A percentile compares a stretch with the other conserved stretches of the same genome.
Conservation (phyloP, 768 basidiomycete genomes). For the Rhodotorula sphaerocarpa region DNA sequence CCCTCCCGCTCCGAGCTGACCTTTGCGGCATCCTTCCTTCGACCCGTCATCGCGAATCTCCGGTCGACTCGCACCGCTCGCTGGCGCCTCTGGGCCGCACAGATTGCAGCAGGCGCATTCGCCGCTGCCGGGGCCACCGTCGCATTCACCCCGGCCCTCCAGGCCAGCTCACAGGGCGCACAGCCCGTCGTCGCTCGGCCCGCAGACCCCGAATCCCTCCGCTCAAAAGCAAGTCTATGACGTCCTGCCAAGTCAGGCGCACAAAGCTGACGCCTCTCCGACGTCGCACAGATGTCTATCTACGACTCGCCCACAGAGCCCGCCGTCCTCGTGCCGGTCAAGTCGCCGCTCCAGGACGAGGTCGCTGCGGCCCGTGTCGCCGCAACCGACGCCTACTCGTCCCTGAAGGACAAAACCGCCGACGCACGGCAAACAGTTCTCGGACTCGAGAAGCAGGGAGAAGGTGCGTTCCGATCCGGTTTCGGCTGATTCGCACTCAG, state of each 20-base stretch:
- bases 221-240: not conserved
- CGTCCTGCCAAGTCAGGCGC: too few relatives aligned
- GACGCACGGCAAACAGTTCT: conserved; percentile 73
- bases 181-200: not conserved
- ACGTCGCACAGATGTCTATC: conserved; percentile 61
- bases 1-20: too few relatives aligned
- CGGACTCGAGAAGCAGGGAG: conserved; percentile 70
- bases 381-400: conserved; percentile 52
- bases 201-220: not conserved
- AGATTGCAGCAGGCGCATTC: not conserved
- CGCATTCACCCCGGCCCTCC: not conserved
- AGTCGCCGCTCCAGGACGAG: conserved; percentile 63
- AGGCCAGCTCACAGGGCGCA: not conserved
- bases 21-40: too few relatives aligned
- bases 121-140: not conserved
- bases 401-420: conserved; percentile 62
- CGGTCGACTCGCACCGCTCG: too few relatives aligned
- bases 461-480: conserved; percentile 57
- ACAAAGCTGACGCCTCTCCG: too few relatives aligned
- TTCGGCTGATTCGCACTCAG: not conserved
- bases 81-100: too few relatives aligned
- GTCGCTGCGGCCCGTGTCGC: conserved; percentile 64
- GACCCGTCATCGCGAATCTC: not conserved
- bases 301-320: conserved; percentile 61
- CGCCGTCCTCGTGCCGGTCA: conserved; percentile 59